phyloP scores from a whole-genome alignment of 2,329 filamentous ascomycete genomes.

The Emmonsiellopsis sp. region DNA sequence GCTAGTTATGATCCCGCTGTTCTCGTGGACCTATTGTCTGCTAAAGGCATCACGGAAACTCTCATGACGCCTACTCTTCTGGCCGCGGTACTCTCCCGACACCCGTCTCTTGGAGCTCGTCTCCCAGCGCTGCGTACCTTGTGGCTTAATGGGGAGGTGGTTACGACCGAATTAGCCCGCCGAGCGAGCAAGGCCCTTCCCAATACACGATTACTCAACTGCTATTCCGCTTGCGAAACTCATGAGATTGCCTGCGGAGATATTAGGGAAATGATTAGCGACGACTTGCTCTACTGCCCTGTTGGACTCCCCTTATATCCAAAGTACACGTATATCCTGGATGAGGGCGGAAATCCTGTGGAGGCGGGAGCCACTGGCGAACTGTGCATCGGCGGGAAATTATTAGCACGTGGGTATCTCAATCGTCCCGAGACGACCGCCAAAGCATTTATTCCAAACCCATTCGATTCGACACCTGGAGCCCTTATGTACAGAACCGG shows the following conservation, averaged over 20 bases:
- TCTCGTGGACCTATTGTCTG: slow-evolving; percentile 59
- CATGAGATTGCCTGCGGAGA: slow-evolving; percentile 73
- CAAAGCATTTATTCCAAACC: slow-evolving; percentile 59
- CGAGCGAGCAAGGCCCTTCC: slow-evolving; percentile 60
- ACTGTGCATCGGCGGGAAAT: slow-evolving; percentile 63
- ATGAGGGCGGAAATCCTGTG: slow-evolving; percentile 58
- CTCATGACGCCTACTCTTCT: slow-evolving; percentile 76
- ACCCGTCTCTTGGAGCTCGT: slow-evolving; percentile 53
- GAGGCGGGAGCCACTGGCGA: slow-evolving; percentile 57
- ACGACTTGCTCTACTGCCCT: slow-evolving; percentile 55
- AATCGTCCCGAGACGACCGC: slow-evolving; percentile 71
- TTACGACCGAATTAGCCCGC: slow-evolving; percentile 65
- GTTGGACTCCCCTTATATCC: slow-evolving; percentile 62
- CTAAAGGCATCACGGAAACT: slow-evolving; percentile 63
- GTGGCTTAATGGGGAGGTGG: slow-evolving; percentile 77
- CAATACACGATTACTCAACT: slow-evolving; percentile 61
- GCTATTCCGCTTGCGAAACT: slow-evolving; percentile 75
- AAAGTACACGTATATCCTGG: slow-evolving; percentile 61
- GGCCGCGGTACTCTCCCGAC: slow-evolving; percentile 61
- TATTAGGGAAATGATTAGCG: slow-evolving; percentile 55
- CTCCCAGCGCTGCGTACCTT: slow-evolving; percentile 59
- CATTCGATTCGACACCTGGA: slow-evolving; percentile 49
- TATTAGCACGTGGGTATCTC: slow-evolving; percentile 67
- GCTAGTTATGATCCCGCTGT: slow-evolving; percentile 67
- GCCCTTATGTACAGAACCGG: slow-evolving; percentile 67